A percentile compares a stretch with the other conserved stretches of the same genome.
These are phyloP conservation scores for Amanita thiersii DNA, from an alignment of 768 basidiomycete genomes.

Conservation along the genomic window DNA sequence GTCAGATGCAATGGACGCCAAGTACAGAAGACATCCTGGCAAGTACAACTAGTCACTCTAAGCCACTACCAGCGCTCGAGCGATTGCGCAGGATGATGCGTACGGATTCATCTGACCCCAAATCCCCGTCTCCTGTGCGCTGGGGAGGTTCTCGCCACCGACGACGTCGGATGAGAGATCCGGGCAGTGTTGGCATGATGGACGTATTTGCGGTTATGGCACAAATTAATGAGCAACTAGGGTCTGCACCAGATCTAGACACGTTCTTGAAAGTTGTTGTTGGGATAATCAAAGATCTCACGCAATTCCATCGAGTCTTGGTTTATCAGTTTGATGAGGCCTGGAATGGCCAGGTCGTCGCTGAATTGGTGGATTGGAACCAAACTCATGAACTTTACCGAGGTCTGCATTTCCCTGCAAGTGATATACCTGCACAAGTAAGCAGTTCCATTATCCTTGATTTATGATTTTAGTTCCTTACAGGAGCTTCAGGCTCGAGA, in stretches of 20 bases:
- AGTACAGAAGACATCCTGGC: conserved; percentile 55
- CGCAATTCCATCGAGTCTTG: conserved; percentile 75
- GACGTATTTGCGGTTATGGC: conserved; percentile 72
- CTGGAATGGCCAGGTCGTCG: conserved; percentile 76
- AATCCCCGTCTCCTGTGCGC: conserved; percentile 6
- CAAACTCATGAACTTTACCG: conserved; percentile 66
- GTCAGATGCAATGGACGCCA: conserved; percentile 29
- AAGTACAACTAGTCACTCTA: conserved; percentile 60
- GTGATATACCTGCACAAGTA: conserved; percentile 63
- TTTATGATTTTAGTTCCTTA: background rate
- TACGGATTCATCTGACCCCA: conserved; percentile 7
- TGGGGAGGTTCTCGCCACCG: conserved; percentile 13
- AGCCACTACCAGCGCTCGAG: conserved; percentile 64
- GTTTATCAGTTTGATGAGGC: conserved; percentile 76
- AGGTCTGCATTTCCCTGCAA: conserved; percentile 64
- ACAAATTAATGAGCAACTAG: conserved; percentile 77
- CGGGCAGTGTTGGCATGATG: conserved; percentile 52
- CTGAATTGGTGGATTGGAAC: conserved; percentile 75
- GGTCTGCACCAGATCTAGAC: conserved; percentile 54
- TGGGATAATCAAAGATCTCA: conserved; percentile 66
- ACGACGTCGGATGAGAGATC: conserved; percentile 12
- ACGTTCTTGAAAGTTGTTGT: conserved; percentile 67
- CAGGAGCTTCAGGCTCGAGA: conserved; percentile 43
- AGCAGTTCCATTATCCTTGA: conserved; percentile 10
- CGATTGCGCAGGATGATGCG: conserved; percentile 45